Evolutionary conservation across 2,329 filamentous ascomycete genomes (phyloP), one percentile per base, ranked within the genome.

Genomic region (Colletotrichum scovillei): DNA sequence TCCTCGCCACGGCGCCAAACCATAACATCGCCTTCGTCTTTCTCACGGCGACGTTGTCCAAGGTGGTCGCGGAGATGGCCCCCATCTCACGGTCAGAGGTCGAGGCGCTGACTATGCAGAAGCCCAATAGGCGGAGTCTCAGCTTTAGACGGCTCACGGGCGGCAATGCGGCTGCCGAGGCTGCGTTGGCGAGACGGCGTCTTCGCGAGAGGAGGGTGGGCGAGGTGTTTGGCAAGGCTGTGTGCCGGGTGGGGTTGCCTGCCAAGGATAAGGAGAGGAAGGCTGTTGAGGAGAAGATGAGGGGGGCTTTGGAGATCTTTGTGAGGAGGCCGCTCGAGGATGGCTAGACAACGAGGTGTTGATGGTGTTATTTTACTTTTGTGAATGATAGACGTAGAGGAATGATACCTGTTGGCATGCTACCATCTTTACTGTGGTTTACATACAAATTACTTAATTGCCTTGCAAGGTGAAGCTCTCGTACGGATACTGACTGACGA

Each of bases 11-110:
- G 2, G 88, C 90, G 0, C 93, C 95, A 0, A 92, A 92, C 63
- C 93, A 97, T 82, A 97, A 95, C 79, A 95, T 98, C 68, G 93
- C 93, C 0, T 97, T 98, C 78, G 93, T 97, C 2, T 95, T 98
- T 76, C 85, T 98, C 19, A 94, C 93, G 0, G 92, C 94, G 9
- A 95, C 95, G 82, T 87, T 98, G 0, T 83, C 86, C 2, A 85
- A 87, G 4, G 83, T 90, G 1, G 84, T 86, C 1, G 80, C 83
- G 0, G 89, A 91, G 67, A 81, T 91, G 6, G 80, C 79, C 53
- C 87, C 77, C 28, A 76, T 87, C 1, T 82, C 77, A 14, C 82
- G 82, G 22, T 79, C 80, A 0, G 83, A 85, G 63, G 63, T 82
- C 60, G 78, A 86, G 72, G 73, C 78, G 52, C 60, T 86, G 74